Evolutionary conservation across 148 eudicot species (phyloP).

Genomic region (Camellia lanceoleosa): DNA sequence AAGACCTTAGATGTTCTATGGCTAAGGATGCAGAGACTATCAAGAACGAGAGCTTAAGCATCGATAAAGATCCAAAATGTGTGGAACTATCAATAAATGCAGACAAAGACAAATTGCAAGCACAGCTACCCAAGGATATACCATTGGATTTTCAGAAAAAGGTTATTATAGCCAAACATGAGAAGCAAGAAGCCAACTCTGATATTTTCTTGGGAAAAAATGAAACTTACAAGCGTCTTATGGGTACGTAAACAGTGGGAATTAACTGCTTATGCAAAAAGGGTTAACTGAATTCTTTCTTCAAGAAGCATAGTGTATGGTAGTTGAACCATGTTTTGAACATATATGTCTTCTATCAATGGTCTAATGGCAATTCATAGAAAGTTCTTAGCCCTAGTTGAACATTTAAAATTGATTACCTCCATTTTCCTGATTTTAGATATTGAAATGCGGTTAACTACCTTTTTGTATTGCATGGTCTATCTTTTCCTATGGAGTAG

Average conservation of each 20-base stretch:
- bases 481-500: neutral
- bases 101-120: slow-evolving; percentile 29
- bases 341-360: neutral
- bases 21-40: slow-evolving; percentile 81
- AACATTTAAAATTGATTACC: neutral
- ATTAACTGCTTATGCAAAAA: neutral
- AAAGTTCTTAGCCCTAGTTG: slow-evolving; percentile 7
- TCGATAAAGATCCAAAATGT: slow-evolving; percentile 27
- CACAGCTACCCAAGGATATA: slow-evolving; percentile 30
- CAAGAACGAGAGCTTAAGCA: slow-evolving; percentile 67
- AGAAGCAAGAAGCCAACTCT: slow-evolving; percentile 36
- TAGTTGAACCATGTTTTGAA: slow-evolving; percentile 4
- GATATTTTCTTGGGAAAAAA: slow-evolving; percentile 25
- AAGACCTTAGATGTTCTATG: slow-evolving; percentile 90
- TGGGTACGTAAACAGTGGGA: slow-evolving; percentile 34
- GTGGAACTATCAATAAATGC: slow-evolving; percentile 19
- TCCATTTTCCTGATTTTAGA: slow-evolving; percentile 5
- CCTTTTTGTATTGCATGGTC: neutral
- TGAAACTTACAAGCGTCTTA: slow-evolving; percentile 39
- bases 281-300: neutral
- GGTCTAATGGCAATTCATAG: neutral
- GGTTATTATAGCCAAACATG: slow-evolving; percentile 60
- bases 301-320: neutral
- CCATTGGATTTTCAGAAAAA: slow-evolving; percentile 79
- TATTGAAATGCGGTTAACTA: neutral